A percentile compares a stretch with the other conserved stretches of the same genome.
phyloP scores from a whole-genome alignment of 768 basidiomycete species.

The Tulasnella sp. region DNA sequence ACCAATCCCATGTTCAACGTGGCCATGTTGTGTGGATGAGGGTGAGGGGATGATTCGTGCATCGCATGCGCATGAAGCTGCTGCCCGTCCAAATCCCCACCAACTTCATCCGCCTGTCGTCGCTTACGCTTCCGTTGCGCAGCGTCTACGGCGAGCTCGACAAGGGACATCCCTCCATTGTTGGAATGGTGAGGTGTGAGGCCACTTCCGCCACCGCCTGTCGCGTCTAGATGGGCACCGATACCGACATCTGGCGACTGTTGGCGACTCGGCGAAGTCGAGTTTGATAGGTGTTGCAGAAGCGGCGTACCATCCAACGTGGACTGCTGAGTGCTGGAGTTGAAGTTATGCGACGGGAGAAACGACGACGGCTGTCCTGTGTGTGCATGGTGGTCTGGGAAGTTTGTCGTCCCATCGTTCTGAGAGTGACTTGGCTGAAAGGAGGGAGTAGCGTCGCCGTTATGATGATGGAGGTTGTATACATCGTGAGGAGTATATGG shows the following conservation, averaged over 20 bases:
- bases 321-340: background rate
- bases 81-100: background rate
- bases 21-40: too few species aligned
- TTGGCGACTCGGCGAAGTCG: too few species aligned
- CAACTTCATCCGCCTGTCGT: background rate
- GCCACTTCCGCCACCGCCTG: background rate
- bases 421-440: background rate
- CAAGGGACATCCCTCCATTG: constrained; percentile 9
- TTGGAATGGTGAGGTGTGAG: background rate
- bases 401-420: too few species aligned
- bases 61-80: too few species aligned
- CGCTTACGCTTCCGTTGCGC: constrained; percentile 7
- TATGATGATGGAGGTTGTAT: background rate
- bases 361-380: background rate
- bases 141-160: constrained; percentile 11
- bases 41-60: too few species aligned
- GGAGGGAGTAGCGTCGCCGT: background rate
- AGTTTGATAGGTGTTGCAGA: too few species aligned
- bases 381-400: background rate
- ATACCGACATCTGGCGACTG: background rate
- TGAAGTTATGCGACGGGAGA: background rate
- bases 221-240: background rate
- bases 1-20: too few species aligned
- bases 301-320: background rate
- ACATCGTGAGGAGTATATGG: background rate